phyloP scores from a whole-genome alignment of 179 eudicot species.

The Amaranthus tricolor region DNA sequence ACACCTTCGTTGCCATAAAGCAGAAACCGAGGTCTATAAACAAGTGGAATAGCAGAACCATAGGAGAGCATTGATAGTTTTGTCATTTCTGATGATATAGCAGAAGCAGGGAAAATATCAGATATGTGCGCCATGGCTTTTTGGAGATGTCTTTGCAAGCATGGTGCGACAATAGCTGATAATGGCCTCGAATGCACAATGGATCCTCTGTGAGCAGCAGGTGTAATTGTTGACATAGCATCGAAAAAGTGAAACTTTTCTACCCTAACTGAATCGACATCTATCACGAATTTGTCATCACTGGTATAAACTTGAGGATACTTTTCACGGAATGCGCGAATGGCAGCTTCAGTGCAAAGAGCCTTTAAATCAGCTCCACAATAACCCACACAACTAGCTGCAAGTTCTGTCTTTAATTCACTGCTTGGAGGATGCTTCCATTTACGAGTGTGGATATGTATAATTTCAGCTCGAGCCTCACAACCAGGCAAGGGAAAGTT shows the following conservation, averaged over 20 bases:
- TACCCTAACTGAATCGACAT: constrained; percentile 88
- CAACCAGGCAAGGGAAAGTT: constrained; percentile 95
- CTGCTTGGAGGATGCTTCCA: constrained; percentile 91
- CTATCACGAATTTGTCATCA: constrained; percentile 93
- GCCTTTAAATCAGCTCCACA: constrained; percentile 99
- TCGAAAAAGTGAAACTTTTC: constrained; percentile 84
- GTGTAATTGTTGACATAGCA: constrained; percentile 97
- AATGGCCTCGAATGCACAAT: constrained; percentile 95
- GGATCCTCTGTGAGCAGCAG: constrained; percentile 99
- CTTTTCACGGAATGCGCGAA: constrained; percentile 96
- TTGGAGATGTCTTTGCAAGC: constrained; percentile 70
- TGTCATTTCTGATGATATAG: constrained; percentile 61
- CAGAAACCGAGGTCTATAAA: constrained; percentile 90
- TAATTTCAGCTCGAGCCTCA: constrained; percentile 95
- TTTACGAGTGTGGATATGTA: constrained; percentile 94
- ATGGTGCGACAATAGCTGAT: constrained; percentile 87
- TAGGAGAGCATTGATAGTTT: constrained; percentile 78
- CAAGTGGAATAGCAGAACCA: constrained; percentile 88
- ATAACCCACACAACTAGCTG: constrained; percentile 98
- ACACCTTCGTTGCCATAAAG: constrained; percentile 74
- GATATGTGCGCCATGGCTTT: constrained; percentile 70
- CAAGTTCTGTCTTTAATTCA: constrained; percentile 82
- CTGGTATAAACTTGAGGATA: constrained; percentile 99
- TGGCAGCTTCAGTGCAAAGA: constrained; percentile 98
- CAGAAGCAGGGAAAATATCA: constrained; percentile 79